These are phyloP conservation scores for Mallotus repandus DNA, from an alignment of 441 rosid genomes.

Conservation along the genomic window DNA sequence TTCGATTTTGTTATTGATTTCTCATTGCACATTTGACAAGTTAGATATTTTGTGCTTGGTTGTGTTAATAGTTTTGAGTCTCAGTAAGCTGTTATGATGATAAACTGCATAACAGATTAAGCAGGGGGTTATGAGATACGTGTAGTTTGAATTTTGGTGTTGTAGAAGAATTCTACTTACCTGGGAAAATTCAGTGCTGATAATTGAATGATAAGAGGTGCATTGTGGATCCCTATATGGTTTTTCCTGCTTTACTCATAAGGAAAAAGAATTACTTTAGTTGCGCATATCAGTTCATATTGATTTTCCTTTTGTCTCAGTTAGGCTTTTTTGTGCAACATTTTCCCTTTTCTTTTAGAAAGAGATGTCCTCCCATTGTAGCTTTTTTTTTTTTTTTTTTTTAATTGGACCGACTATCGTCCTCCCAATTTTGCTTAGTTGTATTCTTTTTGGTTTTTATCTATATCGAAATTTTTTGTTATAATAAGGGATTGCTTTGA, in stretches of 20 bases:
- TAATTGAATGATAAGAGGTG: background rate
- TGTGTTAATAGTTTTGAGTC: background rate
- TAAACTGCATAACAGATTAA: background rate
- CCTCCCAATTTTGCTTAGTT: background rate
- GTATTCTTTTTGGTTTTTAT: background rate
- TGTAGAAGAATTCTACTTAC: background rate
- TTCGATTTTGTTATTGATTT: background rate
- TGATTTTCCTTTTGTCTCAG: background rate
- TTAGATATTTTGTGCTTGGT: background rate
- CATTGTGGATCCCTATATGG: background rate
- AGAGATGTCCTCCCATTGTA: background rate
- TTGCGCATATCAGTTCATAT: background rate
- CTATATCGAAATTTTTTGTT: background rate
- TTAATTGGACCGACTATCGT: background rate
- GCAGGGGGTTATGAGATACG: background rate
- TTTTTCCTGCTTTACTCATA: background rate
- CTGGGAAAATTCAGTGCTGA: background rate
- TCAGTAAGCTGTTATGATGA: background rate
- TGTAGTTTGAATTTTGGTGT: background rate
- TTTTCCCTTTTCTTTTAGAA: background rate
- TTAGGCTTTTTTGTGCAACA: background rate
- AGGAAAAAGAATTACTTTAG: background rate
- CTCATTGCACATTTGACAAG: background rate
- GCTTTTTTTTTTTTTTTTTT: conserved; percentile 5
- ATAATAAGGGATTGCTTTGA: background rate